Evolutionary conservation across 305 asterid genomes (phyloP), one percentile per base, ranked within the genome.

Genomic region (Lippia alba): DNA sequence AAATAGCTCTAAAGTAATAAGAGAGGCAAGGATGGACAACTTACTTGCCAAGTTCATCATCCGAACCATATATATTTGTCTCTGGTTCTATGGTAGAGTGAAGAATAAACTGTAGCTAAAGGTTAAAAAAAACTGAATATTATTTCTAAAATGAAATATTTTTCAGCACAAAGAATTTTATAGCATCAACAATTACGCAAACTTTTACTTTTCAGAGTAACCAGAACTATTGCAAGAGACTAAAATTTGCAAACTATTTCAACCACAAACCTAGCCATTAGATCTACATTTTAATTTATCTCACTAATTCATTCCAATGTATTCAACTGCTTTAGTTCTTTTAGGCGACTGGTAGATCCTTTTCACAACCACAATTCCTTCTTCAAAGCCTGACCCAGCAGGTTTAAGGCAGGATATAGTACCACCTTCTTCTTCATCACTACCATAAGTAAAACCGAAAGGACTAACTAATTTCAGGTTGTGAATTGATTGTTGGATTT

Each of bases 31-130:
- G 46, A 73, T 12, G 71, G 40, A 63, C 18, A 72, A 81, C 93
- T 79, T 80, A 85, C 91, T 40, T 44, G 64, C 56, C 51, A 24
- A 78, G 78, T 78, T 78, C 74, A 58, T 81, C 72, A 49, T 87
- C 81, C 12, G 73, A 64, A 54, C 69, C 76, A 61, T 39, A 60
- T 66, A 65, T 80, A 62, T 76, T 77, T 58, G 49, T 67, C 72
- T 68, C 76, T 51, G 87, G 55, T 45, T 71, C 70, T 5, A 64
- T 71, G 16, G 96, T 84, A 64, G 76, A 82, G 67, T 87, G 91
- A 66, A 81, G 92, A 56, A 75, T 61, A 77, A 92, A 92, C 76
- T 85, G 87, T 78, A 92, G 92, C 98, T 92, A 91, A 64, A 81
- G 65, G 67, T 65, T 65, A 75, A 64, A 53, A 67, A 20, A 74